A percentile compares a stretch with the other conserved stretches of the same genome.
These are phyloP conservation scores for Phytophthora tentaculata DNA, from an alignment of 352 stramenopile species.

Conservation along the genomic window DNA sequence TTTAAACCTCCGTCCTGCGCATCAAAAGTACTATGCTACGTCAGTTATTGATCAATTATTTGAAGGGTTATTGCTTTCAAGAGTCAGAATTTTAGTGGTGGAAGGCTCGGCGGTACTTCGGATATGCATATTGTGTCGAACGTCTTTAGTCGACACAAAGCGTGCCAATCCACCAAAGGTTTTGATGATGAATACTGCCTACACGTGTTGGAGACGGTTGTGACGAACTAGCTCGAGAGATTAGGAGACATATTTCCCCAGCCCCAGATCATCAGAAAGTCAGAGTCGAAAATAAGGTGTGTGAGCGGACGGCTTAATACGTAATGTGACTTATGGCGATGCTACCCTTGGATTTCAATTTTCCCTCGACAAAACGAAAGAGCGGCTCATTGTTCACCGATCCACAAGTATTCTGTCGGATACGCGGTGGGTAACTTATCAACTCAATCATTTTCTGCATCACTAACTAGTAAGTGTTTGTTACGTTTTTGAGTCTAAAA, in stretches of 20 bases:
- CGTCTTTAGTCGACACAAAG: not conserved
- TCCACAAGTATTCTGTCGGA: conserved; percentile 29
- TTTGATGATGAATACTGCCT: no score
- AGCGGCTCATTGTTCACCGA: conserved; percentile 11
- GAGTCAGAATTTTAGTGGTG: not conserved
- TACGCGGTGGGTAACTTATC: not conserved
- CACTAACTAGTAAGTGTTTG: no score
- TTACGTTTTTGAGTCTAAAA: no score
- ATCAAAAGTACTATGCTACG: not conserved
- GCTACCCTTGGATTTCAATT: not conserved
- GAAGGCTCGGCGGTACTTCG: not conserved
- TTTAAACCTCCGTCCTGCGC: not conserved
- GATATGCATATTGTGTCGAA: not conserved
- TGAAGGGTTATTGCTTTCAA: not conserved
- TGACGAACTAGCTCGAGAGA: conserved; percentile 3
- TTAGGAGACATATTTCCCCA: conserved; percentile 2
- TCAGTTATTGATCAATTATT: not conserved
- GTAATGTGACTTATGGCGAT: not conserved
- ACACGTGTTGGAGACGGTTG: not conserved
- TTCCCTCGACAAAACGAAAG: not conserved
- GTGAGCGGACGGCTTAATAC: conserved; percentile 4
- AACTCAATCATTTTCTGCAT: not conserved
- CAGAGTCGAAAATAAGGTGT: not conserved
- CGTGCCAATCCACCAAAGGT: not conserved
- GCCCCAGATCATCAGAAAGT: conserved; percentile 3